phyloP scores from a whole-genome alignment of 139 green algal species.

The Coelastrella sp. region DNA sequence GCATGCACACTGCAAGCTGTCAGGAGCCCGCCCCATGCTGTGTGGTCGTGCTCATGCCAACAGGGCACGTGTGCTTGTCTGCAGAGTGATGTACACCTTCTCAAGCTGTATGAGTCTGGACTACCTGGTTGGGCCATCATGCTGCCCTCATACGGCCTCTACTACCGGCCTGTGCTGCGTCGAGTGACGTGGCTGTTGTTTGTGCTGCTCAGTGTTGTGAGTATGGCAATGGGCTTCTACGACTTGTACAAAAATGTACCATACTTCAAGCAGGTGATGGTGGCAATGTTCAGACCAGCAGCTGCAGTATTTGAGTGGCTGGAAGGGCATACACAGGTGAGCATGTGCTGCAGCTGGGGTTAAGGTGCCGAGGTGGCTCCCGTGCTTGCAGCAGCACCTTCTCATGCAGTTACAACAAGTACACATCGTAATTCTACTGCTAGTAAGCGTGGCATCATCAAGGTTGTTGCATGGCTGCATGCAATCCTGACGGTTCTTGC shows the following conservation, averaged over 20 bases:
- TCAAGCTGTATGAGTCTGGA: slow-evolving; percentile 85
- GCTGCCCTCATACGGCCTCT: slow-evolving; percentile 72
- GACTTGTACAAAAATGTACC: slow-evolving; percentile 89
- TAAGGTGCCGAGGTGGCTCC: slow-evolving; percentile 34
- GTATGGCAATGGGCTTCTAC: slow-evolving; percentile 79
- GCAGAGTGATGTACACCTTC: slow-evolving; percentile 74
- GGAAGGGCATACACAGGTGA: slow-evolving; percentile 77
- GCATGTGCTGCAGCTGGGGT: slow-evolving; percentile 54
- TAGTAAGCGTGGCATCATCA: too few relatives aligned
- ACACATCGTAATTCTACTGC: too few relatives aligned
- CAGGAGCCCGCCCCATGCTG: too few relatives aligned
- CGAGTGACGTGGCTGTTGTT: slow-evolving; percentile 74
- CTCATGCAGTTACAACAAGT: too few relatives aligned
- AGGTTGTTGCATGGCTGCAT: too few relatives aligned
- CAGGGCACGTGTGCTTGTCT: too few relatives aligned
- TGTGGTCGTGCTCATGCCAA: too few relatives aligned
- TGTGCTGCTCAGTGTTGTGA: slow-evolving; percentile 80
- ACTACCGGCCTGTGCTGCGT: slow-evolving; percentile 82
- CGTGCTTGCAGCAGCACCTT: neutral
- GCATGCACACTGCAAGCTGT: too few relatives aligned
- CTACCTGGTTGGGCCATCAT: slow-evolving; percentile 83
- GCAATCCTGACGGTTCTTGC: too few relatives aligned
- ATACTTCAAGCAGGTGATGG: slow-evolving; percentile 65
- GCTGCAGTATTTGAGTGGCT: slow-evolving; percentile 81
- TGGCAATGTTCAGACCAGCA: slow-evolving; percentile 62